Base-by-base conservation (phyloP, 2,329 filamentous ascomycete genomes). In the Fusarium sp. region DNA sequence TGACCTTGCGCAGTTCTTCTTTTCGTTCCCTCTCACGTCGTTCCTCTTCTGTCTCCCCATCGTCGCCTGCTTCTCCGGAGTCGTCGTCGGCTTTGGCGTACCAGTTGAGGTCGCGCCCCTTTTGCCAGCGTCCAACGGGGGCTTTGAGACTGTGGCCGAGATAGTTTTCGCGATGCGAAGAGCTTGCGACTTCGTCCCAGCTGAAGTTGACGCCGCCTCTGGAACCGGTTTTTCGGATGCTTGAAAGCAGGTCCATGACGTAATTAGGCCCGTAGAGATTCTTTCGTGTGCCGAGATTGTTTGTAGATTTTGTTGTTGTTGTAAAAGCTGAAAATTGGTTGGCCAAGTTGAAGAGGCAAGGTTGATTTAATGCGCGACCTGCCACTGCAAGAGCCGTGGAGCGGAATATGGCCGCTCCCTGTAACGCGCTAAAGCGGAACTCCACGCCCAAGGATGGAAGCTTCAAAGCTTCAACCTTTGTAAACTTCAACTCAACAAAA, bases 151-250 rank as follows among this genome's bases (percentile, higher is more conserved):
- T 95, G 79, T 97, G 93, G 48, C 93, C 93, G 7, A 97, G 89
- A 76, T 88, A 89, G 71, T 89, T 97, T 77, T 99, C 93, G 76
- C 95, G 93, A 73, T 97, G 93, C 22, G 85, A 80, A 45, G 93
- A 96, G 65, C 83, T 88, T 75, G 94, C 90, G 73, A 99, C 94
- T 69, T 97, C 93, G 66, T 94, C 91, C 95, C 95, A 98, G 79
- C 89, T 93, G 81, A 99, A 99, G 77, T 97, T 93, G 77, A 91
- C 91, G 74, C 95, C 95, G 72, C 95, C 95, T 67, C 95, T 90
- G 70, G 92, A 95, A 76, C 96, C 94, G 15, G 83, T 80, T 79
- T 99, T 98, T 73, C 93, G 92, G 61, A 99, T 90, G 38, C 91
- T 92, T 58, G 93, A 91, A 51, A 98, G 87, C 52, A 99, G 86